A percentile compares a stretch with the other conserved stretches of the same genome.
phyloP scores from a whole-genome alignment of 2,329 filamentous ascomycete species.

The Apiospora sp. region DNA sequence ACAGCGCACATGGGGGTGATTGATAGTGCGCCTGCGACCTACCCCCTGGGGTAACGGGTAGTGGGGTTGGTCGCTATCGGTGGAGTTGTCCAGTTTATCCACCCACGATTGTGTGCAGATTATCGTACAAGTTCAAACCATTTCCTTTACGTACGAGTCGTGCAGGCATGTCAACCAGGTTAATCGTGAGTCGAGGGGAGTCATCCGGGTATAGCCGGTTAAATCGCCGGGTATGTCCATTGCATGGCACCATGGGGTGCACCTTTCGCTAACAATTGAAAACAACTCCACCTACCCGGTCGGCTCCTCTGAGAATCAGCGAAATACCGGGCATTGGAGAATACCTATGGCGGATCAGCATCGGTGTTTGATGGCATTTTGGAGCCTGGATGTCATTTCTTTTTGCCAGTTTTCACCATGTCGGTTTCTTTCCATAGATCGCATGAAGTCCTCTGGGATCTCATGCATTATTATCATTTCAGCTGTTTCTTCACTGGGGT shows the following conservation, averaged over 20 bases:
- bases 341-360: neutral
- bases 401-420: neutral
- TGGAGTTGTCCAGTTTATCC: neutral
- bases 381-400: neutral
- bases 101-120: neutral
- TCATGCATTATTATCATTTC: neutral
- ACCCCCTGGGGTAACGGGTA: constrained; percentile 14
- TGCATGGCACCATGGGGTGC: neutral
- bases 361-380: neutral
- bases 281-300: constrained; percentile 13
- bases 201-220: neutral
- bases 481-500: neutral
- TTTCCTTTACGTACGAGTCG: neutral
- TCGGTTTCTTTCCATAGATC: neutral
- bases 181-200: neutral
- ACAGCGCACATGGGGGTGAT: neutral
- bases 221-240: constrained; percentile 2
- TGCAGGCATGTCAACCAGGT: neutral
- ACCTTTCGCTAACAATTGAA: neutral
- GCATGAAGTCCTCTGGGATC: neutral
- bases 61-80: neutral
- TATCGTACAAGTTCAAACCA: neutral
- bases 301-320: neutral
- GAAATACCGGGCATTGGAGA: constrained; percentile 15
- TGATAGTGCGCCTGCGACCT: constrained; percentile 2